Evolutionary conservation across 2,329 filamentous ascomycete species (phyloP).

Genomic region (Alternaria gansuensis): DNA sequence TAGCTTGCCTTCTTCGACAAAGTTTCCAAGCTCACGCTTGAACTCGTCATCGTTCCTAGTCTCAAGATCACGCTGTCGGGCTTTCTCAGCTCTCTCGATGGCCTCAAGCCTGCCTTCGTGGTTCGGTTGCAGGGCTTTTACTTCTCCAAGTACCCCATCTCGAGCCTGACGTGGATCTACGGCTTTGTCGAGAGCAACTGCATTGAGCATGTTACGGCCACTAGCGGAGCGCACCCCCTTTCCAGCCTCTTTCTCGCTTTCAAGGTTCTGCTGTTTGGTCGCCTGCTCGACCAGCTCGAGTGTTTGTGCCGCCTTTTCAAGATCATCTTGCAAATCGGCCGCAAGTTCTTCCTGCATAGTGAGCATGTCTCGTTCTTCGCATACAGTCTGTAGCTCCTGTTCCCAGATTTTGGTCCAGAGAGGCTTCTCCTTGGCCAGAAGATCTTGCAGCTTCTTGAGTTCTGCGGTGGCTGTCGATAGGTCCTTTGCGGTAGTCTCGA

Average conservation of each 20-base stretch:
- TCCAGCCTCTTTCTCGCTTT: conserved; percentile 67
- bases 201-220: conserved; percentile 46
- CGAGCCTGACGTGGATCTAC: conserved; percentile 83
- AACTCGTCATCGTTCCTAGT: conserved; percentile 77
- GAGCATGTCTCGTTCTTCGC: conserved; percentile 92
- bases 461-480: conserved; percentile 82
- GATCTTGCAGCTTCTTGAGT: conserved; percentile 93
- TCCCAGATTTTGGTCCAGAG: conserved; percentile 99
- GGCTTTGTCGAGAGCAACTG: conserved; percentile 56
- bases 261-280: conserved; percentile 92
- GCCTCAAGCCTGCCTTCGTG: conserved; percentile 93
- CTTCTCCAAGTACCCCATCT: conserved; percentile 90
- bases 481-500: conserved; percentile 89
- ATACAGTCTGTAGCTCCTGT: conserved; percentile 94
- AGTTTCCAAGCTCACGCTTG: conserved; percentile 82
- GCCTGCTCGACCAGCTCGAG: conserved; percentile 96
- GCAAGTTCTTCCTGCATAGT: conserved; percentile 96
- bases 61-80: conserved; percentile 87
- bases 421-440: conserved; percentile 89
- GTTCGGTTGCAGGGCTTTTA: conserved; percentile 91
- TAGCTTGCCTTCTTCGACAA: conserved; percentile 88
- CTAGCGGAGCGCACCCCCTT: conserved; percentile 63
- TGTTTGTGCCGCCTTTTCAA: conserved; percentile 92
- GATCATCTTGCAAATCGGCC: conserved; percentile 89
- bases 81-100: conserved; percentile 95